Base-by-base conservation (phyloP, 306 rosid species). In the Corylus heterophylla region DNA sequence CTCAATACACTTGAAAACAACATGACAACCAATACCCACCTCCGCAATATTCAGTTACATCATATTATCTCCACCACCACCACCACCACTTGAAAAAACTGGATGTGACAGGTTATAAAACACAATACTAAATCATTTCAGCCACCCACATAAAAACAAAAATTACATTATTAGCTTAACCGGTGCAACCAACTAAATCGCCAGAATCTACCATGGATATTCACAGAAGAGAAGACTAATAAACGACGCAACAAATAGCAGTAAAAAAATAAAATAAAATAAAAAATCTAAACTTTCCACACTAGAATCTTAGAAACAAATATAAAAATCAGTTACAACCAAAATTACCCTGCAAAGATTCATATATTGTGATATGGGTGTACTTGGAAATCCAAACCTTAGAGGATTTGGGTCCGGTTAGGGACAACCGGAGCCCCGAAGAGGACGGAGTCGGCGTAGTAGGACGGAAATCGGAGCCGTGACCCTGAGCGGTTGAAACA, bases 361-460 rank as follows among this genome's bases (percentile, higher is more conserved):
- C 12, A 51, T 14, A 37, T 51, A 10, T 39, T n/a, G 11, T 67
- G 73, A 35, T 1, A 52, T 74, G 84, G 71, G 82, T 44, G 67
- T 35, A 14, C 75, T 48, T 27, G 27, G 18, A 54, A 83, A 83
- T 71, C 80, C 91, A n/a, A 82, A 94, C 98, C 97, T 92, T 90
- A 7, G 91, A 82, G 50, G 93, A 90, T 62, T 86, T 89, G 80
- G 90, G 51, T 58, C 87, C 89, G 66, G 77, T 84, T 79, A 79
- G 83, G 78, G 97, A 67, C 42, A 94, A 73, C 2, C 88, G 88
- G 73, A 81, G 86, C 22, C 83, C 88, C 0, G 97, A 82, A 6
- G 94, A 86, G 1, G 98, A 89, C 9, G 89, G 89, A 3, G 88
- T 83, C 3, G 94, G 90, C 22, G 97, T 86, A 27, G 85, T 63